phyloP scores from a whole-genome alignment of 768 basidiomycete species.

The Termitomyces titanicus region DNA sequence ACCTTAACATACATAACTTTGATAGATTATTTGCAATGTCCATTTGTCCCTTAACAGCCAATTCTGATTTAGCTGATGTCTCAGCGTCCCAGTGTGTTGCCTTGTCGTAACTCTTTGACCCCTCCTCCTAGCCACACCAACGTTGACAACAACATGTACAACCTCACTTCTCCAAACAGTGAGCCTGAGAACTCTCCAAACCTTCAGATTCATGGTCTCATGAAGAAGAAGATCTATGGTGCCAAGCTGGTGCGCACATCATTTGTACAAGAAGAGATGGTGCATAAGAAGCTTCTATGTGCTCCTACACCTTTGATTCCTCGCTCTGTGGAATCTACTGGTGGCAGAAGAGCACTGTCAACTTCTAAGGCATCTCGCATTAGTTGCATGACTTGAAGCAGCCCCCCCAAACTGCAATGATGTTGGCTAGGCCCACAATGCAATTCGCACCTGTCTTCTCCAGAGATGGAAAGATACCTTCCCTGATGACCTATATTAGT shows the following conservation, averaged over 20 bases:
- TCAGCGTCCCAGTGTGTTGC: conserved; percentile 13
- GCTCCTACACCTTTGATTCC: conserved; percentile 24
- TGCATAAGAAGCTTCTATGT: too few species aligned
- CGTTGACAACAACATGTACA: conserved; percentile 5
- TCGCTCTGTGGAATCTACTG: conserved; percentile 14
- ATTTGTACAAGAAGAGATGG: conserved; percentile 50
- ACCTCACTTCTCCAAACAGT: conserved; percentile 1
- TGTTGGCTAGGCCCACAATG: conserved; percentile 25
- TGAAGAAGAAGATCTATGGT: conserved; percentile 65
- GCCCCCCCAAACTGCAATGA: conserved; percentile 27
- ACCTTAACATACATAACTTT: too few species aligned
- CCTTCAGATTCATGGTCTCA: conserved; percentile 62
- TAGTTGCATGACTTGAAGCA: conserved; percentile 27
- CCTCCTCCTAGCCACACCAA: conserved; percentile 17
- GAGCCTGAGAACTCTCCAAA: conserved; percentile 33
- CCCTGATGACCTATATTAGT: conserved; percentile 7
- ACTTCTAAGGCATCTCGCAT: too few species aligned
- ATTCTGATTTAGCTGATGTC: conserved; percentile 9
- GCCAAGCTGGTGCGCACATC: conserved; percentile 44
- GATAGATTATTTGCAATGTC: too few species aligned
- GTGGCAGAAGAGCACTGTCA: too few species aligned
- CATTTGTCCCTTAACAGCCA: conserved; percentile 10
- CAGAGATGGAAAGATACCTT: conserved; percentile 26
- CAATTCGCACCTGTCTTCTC: conserved; percentile 31
- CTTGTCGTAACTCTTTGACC: conserved; percentile 33